Conservation (phyloP, 1,139 yeast genomes). For the Yamadazyma dushanensis region DNA sequence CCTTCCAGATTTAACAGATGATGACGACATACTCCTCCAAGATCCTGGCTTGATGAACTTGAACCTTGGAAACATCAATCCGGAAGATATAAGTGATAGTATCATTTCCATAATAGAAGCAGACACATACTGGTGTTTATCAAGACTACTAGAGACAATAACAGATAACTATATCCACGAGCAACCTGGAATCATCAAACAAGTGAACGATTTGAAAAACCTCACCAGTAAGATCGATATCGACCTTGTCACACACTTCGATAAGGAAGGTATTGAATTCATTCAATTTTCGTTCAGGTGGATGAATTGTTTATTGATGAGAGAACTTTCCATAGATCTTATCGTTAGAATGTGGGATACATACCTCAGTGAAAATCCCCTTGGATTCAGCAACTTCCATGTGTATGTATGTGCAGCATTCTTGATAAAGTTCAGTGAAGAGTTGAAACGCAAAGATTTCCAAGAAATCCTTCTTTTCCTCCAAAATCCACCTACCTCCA, state of each 20-base stretch:
- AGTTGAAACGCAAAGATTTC: conserved; percentile 83
- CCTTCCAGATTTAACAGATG: conserved; percentile 34
- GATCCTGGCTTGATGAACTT: conserved; percentile 27
- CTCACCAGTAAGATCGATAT: conserved; percentile 79
- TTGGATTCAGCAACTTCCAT: conserved; percentile 91
- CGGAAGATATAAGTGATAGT: conserved; percentile 56
- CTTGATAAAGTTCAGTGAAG: conserved; percentile 79
- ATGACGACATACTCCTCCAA: conserved; percentile 27
- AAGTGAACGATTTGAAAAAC: conserved; percentile 77
- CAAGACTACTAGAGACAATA: conserved; percentile 86
- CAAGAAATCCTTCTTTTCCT: conserved; percentile 90
- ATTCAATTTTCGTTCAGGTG: conserved; percentile 95
- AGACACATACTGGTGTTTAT: conserved; percentile 95
- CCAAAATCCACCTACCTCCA: conserved; percentile 82
- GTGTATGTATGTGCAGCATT: conserved; percentile 99
- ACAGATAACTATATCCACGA: conserved; percentile 97
- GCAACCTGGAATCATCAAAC: conserved; percentile 95
- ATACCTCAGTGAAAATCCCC: conserved; percentile 81
- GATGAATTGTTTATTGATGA: conserved; percentile 98
- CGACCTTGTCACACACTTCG: conserved; percentile 71
- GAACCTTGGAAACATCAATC: conserved; percentile 54
- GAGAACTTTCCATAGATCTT: conserved; percentile 77
- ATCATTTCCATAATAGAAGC: conserved; percentile 64
- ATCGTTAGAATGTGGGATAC: conserved; percentile 99
- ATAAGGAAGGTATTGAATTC: conserved; percentile 80